Percentiles rank a stretch among this genome's conserved stretches.
Evolutionary conservation across 208 protist genomes (phyloP).

Genomic region (Acanthamoeba healyi): DNA sequence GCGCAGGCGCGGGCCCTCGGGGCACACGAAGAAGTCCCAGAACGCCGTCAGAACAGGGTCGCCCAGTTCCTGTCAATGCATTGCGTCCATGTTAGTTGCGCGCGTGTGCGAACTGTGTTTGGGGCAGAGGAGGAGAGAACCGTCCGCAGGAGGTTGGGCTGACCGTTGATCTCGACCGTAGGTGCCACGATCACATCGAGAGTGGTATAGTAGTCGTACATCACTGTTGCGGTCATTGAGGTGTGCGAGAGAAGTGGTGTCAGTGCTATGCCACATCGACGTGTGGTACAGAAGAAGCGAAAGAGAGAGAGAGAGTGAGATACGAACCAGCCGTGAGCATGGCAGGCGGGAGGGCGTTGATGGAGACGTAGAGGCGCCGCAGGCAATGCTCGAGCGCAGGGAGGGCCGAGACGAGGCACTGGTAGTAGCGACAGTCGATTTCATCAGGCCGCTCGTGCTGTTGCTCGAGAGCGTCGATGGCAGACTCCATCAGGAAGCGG

Average conservation of each 20-base stretch:
- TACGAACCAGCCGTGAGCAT: conserved; percentile 13
- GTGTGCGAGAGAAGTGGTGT: neutral
- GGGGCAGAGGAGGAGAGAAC: neutral
- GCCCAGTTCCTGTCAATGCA: neutral
- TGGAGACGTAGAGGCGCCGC: conserved; percentile 4
- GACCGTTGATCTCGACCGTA: neutral
- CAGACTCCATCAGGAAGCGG: neutral
- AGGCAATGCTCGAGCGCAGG: conserved; percentile 59
- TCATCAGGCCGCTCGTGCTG: neutral
- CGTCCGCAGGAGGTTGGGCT: neutral
- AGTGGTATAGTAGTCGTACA: conserved; percentile 73
- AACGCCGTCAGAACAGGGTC: neutral
- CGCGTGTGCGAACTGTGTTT: no score
- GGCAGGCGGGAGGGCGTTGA: neutral
- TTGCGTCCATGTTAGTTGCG: no score
- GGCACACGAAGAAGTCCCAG: conserved; percentile 51
- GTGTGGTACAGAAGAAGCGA: no score
- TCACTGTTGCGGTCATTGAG: neutral
- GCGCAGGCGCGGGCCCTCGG: conserved; percentile 58
- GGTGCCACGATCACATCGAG: conserved; percentile 19
- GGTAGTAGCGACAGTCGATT: neutral
- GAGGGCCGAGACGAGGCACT: neutral
- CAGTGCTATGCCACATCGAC: no score
- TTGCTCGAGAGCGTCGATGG: conserved; percentile 8
- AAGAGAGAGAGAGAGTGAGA: neutral